Evolutionary conservation across 768 basidiomycete genomes (phyloP).

Genomic region (Phaeotremella fagi): DNA sequence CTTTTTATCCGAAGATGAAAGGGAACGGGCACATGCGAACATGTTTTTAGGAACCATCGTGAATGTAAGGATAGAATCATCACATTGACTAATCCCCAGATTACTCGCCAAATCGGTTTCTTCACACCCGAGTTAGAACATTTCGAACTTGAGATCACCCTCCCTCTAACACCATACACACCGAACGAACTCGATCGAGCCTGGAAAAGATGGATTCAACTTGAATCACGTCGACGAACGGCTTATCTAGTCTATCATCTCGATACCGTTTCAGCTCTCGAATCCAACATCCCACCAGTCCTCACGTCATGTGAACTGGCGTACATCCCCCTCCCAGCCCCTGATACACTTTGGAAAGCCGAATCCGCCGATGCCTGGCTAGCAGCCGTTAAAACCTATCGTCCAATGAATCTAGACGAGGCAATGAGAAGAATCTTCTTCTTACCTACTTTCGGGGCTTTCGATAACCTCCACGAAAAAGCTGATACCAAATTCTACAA

Average conservation of each 20-base stretch:
- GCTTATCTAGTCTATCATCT: slow-evolving; percentile 49
- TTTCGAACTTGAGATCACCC: slow-evolving; percentile 16
- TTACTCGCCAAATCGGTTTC: slow-evolving; percentile 47
- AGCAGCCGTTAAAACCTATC: slow-evolving; percentile 36
- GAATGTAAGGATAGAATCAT: slow-evolving; percentile 15
- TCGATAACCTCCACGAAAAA: slow-evolving; percentile 34
- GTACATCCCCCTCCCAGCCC: slow-evolving; percentile 48
- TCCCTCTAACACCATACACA: slow-evolving; percentile 31
- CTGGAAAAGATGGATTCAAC: slow-evolving; percentile 49
- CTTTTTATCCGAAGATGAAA: slow-evolving; percentile 35
- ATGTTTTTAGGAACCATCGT: slow-evolving; percentile 45
- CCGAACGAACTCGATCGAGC: slow-evolving; percentile 38
- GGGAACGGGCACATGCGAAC: slow-evolving; percentile 39
- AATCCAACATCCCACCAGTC: slow-evolving; percentile 44
- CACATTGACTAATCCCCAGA: slow-evolving; percentile 17
- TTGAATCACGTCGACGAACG: slow-evolving; percentile 48
- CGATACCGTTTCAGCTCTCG: slow-evolving; percentile 49
- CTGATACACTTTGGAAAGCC: slow-evolving; percentile 49
- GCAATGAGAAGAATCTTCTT: slow-evolving; percentile 44
- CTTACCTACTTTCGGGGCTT: slow-evolving; percentile 36
- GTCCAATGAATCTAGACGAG: slow-evolving; percentile 40
- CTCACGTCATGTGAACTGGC: slow-evolving; percentile 42
- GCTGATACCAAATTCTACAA: slow-evolving; percentile 36
- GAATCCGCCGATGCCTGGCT: slow-evolving; percentile 44
- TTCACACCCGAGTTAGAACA: slow-evolving; percentile 45